Conservation (phyloP, 495 filamentous ascomycete species). For the Chaetomium tenue region DNA sequence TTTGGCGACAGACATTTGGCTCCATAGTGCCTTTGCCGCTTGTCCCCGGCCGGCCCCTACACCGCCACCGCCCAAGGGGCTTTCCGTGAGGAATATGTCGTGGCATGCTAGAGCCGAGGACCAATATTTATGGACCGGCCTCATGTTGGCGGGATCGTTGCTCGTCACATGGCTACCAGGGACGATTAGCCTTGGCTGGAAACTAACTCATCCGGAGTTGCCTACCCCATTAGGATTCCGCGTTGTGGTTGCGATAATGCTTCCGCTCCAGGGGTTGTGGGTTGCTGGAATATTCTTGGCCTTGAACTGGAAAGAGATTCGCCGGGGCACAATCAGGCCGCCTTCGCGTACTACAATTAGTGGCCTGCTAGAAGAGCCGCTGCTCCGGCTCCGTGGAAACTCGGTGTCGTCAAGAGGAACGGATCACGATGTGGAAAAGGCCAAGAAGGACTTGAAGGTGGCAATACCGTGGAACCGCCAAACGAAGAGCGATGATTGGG, state of each 20-base stretch:
- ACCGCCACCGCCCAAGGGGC: no score
- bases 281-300: not conserved
- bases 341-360: not conserved
- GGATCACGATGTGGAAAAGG: not conserved
- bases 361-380: not conserved
- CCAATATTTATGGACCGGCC: not conserved
- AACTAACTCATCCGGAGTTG: not conserved
- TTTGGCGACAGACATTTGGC: not conserved
- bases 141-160: not conserved
- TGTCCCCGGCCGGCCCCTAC: not conserved
- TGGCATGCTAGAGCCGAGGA: not conserved
- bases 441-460: not conserved
- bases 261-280: not conserved
- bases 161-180: not conserved
- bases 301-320: not conserved
- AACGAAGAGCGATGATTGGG: not conserved
- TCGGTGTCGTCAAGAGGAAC: not conserved
- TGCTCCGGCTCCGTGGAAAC: not conserved
- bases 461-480: not conserved
- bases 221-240: not conserved
- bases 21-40: not conserved
- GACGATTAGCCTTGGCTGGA: not conserved
- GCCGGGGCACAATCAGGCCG: no score
- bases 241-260: not conserved
- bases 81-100: not conserved